Percentiles rank a stretch among this genome's conserved stretches.
Evolutionary conservation across 768 basidiomycete species (phyloP).

Genomic region (Panaeolus papilionaceus): DNA sequence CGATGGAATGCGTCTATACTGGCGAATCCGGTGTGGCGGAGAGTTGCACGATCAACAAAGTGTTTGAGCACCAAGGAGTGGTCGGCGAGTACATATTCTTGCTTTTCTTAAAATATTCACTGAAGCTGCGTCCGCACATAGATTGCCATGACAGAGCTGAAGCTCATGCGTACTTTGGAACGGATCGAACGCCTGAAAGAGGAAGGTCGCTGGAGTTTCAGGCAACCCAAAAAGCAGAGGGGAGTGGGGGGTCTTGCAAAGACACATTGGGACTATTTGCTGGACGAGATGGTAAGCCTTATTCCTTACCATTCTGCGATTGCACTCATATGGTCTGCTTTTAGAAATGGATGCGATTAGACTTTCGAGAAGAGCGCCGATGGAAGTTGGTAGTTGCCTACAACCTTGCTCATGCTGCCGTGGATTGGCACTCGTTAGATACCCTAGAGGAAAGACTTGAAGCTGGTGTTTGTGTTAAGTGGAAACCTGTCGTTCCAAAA

Average conservation of each 20-base stretch:
- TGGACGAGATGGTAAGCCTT: slow-evolving; percentile 91
- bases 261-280: slow-evolving; percentile 93
- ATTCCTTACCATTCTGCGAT: slow-evolving; percentile 8
- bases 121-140: slow-evolving; percentile 33
- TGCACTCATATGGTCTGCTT: slow-evolving; percentile 17
- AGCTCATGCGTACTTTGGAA: slow-evolving; percentile 80
- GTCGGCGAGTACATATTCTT: slow-evolving; percentile 61
- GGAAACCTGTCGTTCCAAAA: slow-evolving; percentile 55
- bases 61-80: slow-evolving; percentile 83
- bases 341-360: slow-evolving; percentile 96
- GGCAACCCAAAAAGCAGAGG: slow-evolving; percentile 95
- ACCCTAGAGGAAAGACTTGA: slow-evolving; percentile 66
- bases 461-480: slow-evolving; percentile 71
- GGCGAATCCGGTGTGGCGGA: slow-evolving; percentile 79
- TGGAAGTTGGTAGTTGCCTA: slow-evolving; percentile 92
- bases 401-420: slow-evolving; percentile 79
- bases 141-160: slow-evolving; percentile 82
- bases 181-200: slow-evolving; percentile 85
- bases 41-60: slow-evolving; percentile 73
- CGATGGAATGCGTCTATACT: slow-evolving; percentile 78
- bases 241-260: slow-evolving; percentile 77
- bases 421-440: slow-evolving; percentile 86
- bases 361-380: slow-evolving; percentile 92
- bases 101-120: not conserved
- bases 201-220: slow-evolving; percentile 85